phyloP scores from a whole-genome alignment of 1,284 basidiomycete genomes.

The Leccinum proximum region DNA sequence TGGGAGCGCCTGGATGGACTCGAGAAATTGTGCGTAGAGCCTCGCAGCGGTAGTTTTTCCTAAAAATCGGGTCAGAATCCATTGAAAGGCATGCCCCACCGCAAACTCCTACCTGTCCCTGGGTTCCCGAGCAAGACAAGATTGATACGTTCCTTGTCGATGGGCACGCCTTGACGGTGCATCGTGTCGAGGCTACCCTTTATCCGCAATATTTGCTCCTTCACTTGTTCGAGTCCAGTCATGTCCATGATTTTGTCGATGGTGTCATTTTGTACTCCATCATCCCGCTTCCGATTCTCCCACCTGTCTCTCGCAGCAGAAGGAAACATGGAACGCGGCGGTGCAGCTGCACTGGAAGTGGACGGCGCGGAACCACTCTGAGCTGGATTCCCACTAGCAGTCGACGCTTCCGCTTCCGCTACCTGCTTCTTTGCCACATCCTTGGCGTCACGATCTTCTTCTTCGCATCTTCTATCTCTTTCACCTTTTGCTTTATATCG shows the following conservation, averaged over 20 bases:
- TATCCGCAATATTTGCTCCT: constrained; percentile 45
- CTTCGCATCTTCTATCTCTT: constrained; percentile 30
- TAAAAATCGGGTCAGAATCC: constrained; percentile 21
- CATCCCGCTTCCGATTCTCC: constrained; percentile 44
- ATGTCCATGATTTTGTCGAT: constrained; percentile 57
- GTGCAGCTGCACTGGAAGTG: constrained; percentile 4
- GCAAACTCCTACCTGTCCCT: constrained; percentile 47
- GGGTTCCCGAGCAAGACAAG: constrained; percentile 57
- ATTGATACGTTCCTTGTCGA: constrained; percentile 54
- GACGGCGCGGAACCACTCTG: background rate
- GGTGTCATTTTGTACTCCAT: constrained; percentile 42
- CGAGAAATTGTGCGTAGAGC: constrained; percentile 57
- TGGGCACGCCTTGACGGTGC: constrained; percentile 41
- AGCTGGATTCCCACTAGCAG: constrained; percentile 1
- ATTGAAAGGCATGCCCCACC: background rate
- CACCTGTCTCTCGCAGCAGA: constrained; percentile 42
- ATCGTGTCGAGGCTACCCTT: constrained; percentile 49
- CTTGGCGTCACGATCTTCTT: constrained; percentile 15
- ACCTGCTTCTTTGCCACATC: constrained; percentile 17
- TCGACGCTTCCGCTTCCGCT: constrained; percentile 2
- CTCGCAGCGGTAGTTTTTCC: constrained; percentile 71
- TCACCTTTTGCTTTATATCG: constrained; percentile 31
- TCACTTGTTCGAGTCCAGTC: constrained; percentile 57
- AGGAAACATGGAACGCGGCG: constrained; percentile 18
- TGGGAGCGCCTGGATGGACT: constrained; percentile 51